Conservation (phyloP, 495 filamentous ascomycete genomes). For the Penicillium samsonianum region DNA sequence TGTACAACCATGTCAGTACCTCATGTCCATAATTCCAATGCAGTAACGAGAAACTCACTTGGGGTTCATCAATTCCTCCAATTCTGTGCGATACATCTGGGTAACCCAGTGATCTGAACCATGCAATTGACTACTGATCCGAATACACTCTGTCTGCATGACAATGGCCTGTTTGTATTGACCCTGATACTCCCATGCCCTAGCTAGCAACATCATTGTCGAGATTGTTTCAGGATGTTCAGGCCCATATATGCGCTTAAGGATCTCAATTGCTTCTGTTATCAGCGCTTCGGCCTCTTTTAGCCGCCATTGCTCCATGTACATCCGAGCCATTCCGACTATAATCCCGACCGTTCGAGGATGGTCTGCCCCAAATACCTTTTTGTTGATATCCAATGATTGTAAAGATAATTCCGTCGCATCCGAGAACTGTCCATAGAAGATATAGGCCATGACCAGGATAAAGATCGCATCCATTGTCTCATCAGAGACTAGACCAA, state of each 20-base stretch:
- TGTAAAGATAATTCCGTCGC: conserved; percentile 8
- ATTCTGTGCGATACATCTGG: not conserved
- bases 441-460: conserved; percentile 11
- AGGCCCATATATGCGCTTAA: conserved; percentile 4
- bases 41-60: not conserved
- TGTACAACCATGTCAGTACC: not conserved
- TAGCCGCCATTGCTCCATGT: conserved; percentile 7
- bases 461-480: conserved; percentile 16
- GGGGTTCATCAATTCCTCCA: not conserved
- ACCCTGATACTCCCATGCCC: not conserved
- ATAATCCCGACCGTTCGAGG: conserved; percentile 11
- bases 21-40: not conserved
- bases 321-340: not conserved
- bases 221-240: not conserved
- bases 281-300: conserved; percentile 13
- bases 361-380: conserved; percentile 12
- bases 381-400: conserved; percentile 4
- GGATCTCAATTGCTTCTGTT: not conserved
- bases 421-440: conserved; percentile 11
- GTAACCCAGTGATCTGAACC: not conserved
- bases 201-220: not conserved
- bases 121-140: not conserved
- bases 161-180: not conserved
- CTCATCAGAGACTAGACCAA: conserved; percentile 4
- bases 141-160: not conserved